Evolutionary conservation across 768 basidiomycete species (phyloP), one percentile per base, ranked within the genome.

Genomic region (Gelatoporia subvermispora): DNA sequence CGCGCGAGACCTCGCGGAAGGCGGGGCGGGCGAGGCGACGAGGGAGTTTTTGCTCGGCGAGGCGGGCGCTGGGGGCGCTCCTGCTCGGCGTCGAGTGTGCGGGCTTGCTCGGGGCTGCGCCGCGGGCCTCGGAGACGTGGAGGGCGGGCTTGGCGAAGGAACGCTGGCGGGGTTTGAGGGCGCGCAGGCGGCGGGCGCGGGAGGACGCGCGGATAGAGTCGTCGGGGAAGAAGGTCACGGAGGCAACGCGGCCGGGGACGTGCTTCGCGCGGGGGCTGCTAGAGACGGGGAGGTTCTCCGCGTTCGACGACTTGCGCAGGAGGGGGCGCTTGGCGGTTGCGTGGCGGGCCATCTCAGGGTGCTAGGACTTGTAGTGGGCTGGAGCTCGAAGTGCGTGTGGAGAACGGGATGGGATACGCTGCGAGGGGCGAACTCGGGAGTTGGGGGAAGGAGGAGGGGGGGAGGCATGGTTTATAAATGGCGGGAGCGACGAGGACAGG

Each of bases 21-120:
- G 72, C 65, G 4, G 88, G 86, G 10, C 85, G 78, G 25, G 76
- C 69, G 43, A 90, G 81, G 35, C 72, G 79, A 47, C 86, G 78
- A n/a, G 86, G 88, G 20, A 90, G 20, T 16, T 8, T 35, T 21
- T 16, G 31, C 18, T 35, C 21, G 35, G 13, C 20, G 8, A 5
- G 16, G 17, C 35, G n/a, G 38, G 36, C 10, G 2, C 17, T 35
- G 15, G 48, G 8, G 28, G 38, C 35, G 38, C 28, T 31, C 28
- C 40, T 34, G 35, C 40, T 42, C 31, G 24, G 41, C 38, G 20
- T 34, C 42, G 40, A 16, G 11, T 13, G 3, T n/a, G 22, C 28
- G 28, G 28, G 28, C 28, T 31, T 31, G 28, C 28, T 5, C 28
- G 13, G 7, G 7, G 5, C 28, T 31, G 28, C 28, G 13, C 13